phyloP scores from a whole-genome alignment of 495 filamentous ascomycete genomes.

The Talaromyces proteolyticus region DNA sequence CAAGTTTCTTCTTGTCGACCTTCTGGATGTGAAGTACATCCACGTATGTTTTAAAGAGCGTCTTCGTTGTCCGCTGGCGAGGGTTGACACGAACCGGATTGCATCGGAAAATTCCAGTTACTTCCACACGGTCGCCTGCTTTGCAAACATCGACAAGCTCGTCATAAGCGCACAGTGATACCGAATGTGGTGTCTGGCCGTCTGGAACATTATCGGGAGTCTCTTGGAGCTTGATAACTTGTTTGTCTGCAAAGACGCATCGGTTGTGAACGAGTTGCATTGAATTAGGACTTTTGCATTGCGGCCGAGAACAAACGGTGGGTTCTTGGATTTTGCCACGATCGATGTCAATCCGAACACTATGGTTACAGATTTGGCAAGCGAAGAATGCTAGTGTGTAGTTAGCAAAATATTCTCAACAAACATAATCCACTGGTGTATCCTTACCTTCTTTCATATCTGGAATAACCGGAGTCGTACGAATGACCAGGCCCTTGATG shows the following conservation, averaged over 20 bases:
- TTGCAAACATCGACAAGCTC: conserved; percentile 97
- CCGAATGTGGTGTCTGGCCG: conserved; percentile 94
- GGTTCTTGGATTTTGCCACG: conserved; percentile 95
- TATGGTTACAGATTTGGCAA: conserved; percentile 87
- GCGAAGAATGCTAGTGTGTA: conserved; percentile 71
- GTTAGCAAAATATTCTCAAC: conserved; percentile 1
- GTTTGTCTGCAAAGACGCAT: conserved; percentile 91
- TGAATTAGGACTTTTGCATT: conserved; percentile 80
- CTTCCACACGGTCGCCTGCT: conserved; percentile 91
- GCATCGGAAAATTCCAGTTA: conserved; percentile 94
- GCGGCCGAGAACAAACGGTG: conserved; percentile 78
- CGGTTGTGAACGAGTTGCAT: conserved; percentile 99
- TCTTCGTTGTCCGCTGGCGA: conserved; percentile 84
- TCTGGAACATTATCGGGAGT: conserved; percentile 92
- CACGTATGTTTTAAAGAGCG: conserved; percentile 95
- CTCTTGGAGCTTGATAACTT: conserved; percentile 98
- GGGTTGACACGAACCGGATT: conserved; percentile 95
- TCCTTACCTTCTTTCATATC: conserved; percentile 83
- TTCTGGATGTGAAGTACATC: conserved; percentile 96
- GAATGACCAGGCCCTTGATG: conserved; percentile 95
- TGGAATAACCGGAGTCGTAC: conserved; percentile 91
- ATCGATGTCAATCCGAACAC: conserved; percentile 84
- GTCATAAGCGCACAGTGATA: conserved; percentile 93
- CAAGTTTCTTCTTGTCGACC: conserved; percentile 88
- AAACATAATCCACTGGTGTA: background rate